A percentile compares a stretch with the other conserved stretches of the same genome.
These are phyloP conservation scores for Paracamarosporium sp. DNA, from an alignment of 2,329 filamentous ascomycete genomes.

Conservation along the genomic window DNA sequence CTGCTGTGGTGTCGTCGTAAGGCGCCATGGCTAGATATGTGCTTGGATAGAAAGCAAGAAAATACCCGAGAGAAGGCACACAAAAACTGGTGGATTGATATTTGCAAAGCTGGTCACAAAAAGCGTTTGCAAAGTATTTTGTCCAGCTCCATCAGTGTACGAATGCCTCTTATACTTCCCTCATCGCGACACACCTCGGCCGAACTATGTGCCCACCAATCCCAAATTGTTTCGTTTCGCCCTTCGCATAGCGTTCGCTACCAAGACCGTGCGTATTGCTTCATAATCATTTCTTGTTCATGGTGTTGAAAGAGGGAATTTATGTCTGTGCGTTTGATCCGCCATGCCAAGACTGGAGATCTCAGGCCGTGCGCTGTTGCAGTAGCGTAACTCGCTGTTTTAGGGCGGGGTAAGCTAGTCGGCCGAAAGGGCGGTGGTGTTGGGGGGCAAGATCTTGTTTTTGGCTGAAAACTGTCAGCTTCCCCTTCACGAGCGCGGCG, in stretches of 20 bases:
- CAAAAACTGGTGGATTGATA: neutral
- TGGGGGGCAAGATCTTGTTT: neutral
- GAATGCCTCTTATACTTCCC: neutral
- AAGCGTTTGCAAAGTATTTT: neutral
- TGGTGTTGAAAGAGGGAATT: neutral
- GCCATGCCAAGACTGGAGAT: conserved; percentile 10
- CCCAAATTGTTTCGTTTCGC: neutral
- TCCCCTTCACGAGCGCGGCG: too few relatives aligned
- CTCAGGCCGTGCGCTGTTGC: conserved; percentile 7
- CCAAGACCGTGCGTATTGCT: neutral
- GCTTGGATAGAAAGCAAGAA: neutral
- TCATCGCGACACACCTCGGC: neutral
- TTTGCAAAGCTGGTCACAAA: neutral
- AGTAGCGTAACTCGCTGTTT: neutral
- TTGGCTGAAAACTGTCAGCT: neutral
- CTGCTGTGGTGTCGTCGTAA: conserved; percentile 23
- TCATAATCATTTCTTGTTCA: neutral
- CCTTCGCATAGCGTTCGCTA: neutral
- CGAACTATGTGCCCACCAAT: neutral
- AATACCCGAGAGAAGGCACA: neutral
- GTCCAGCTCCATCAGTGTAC: neutral
- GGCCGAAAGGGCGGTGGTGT: neutral
- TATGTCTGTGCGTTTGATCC: conserved; percentile 6
- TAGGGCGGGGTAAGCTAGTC: neutral
- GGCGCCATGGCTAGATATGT: neutral